Conservation (phyloP, 1,284 basidiomycete species). For the Malassezia arunalokei region DNA sequence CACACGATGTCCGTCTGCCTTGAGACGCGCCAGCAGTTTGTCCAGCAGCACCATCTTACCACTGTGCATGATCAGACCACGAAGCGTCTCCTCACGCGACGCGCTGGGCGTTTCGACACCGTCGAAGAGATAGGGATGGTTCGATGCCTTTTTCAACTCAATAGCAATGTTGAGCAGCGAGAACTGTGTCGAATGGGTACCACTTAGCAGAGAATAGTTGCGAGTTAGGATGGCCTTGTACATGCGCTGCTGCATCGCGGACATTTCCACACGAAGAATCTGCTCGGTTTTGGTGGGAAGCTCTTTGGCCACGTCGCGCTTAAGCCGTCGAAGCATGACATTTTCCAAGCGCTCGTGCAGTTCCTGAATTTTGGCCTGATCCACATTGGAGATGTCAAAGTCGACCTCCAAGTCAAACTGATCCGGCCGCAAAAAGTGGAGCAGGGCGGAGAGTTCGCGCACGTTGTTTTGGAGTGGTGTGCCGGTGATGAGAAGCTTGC, state of each 20-base stretch:
- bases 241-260: constrained; percentile 87
- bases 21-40: constrained; percentile 48
- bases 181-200: constrained; percentile 63
- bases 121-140: constrained; percentile 95
- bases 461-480: constrained; percentile 99
- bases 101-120: constrained; percentile 73
- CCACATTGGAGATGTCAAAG: constrained; percentile 63
- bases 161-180: constrained; percentile 55
- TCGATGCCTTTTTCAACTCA: constrained; percentile 50
- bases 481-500: constrained; percentile 90
- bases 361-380: constrained; percentile 57
- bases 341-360: constrained; percentile 84
- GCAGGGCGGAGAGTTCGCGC: constrained; percentile 86
- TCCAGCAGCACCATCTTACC: constrained; percentile 51
- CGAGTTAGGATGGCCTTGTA: constrained; percentile 97
- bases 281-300: constrained; percentile 96
- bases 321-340: constrained; percentile 86
- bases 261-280: constrained; percentile 96
- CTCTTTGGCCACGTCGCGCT: constrained; percentile 93
- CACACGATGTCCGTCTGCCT: constrained; percentile 49
- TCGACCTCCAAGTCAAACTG: constrained; percentile 71
- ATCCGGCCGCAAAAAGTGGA: constrained; percentile 98
- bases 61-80: constrained; percentile 48
- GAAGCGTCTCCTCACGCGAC: constrained; percentile 60
- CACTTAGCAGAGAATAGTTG: constrained; percentile 85